Evolutionary conservation across 345 rosid genomes (phyloP).

Genomic region (Clarkia xantiana): DNA sequence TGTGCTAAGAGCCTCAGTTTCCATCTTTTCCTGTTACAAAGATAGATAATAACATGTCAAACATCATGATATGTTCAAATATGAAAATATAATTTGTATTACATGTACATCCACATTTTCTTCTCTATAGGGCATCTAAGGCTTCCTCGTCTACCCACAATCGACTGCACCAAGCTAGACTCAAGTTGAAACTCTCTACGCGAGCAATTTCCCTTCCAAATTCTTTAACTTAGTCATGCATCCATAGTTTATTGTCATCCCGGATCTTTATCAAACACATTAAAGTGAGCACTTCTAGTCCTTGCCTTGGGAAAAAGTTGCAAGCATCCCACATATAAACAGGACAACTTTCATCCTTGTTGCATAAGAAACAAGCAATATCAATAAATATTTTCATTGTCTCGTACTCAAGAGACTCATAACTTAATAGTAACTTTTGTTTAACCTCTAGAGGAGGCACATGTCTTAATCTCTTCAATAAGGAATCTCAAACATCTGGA

Average conservation of each 20-base stretch:
- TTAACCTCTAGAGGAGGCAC: neutral
- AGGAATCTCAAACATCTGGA: neutral
- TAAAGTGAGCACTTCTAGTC: neutral
- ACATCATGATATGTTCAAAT: too few species aligned
- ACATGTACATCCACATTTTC: neutral
- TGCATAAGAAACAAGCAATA: neutral
- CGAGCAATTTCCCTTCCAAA: slow-evolving; percentile 3
- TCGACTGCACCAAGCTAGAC: neutral
- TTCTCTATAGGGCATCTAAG: neutral
- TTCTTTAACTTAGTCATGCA: slow-evolving; percentile 6
- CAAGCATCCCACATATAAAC: slow-evolving; percentile 7
- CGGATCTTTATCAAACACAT: slow-evolving; percentile 1
- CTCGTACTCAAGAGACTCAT: neutral
- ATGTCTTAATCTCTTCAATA: neutral
- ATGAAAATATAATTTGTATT: neutral
- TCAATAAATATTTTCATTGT: slow-evolving; percentile 2
- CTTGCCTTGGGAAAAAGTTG: neutral
- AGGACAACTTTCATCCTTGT: neutral
- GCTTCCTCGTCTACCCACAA: slow-evolving; percentile 2
- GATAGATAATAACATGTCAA: neutral
- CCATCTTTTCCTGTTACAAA: neutral
- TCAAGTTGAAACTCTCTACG: neutral
- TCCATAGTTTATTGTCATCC: slow-evolving; percentile 1
- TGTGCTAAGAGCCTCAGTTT: neutral
- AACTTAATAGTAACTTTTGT: neutral